Evolutionary conservation across 139 green algal species (phyloP).

Genomic region (Trebouxia sp.): DNA sequence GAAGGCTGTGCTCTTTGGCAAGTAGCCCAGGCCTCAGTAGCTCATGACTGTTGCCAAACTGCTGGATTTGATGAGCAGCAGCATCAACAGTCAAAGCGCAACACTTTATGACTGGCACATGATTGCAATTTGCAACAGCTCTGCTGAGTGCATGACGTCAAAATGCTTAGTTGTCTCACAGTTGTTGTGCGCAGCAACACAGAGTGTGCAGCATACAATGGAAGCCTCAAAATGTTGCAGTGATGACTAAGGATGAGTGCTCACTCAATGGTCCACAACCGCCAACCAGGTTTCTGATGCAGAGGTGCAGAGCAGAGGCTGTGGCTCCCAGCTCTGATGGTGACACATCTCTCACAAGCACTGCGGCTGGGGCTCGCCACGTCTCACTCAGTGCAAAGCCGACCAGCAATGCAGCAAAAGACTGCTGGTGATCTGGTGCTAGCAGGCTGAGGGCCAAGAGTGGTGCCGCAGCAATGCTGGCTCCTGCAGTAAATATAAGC

Average conservation of each 20-base stretch:
- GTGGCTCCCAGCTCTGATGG: slow-evolving; percentile 67
- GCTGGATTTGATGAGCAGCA: no score
- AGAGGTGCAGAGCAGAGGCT: slow-evolving; percentile 77
- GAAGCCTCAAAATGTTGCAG: no score
- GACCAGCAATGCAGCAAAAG: slow-evolving; percentile 75
- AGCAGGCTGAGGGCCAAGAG: slow-evolving; percentile 71
- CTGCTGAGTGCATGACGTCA: no score
- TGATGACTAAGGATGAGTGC: neutral
- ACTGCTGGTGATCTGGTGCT: slow-evolving; percentile 59
- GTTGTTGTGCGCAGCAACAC: no score
- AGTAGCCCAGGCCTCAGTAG: no score
- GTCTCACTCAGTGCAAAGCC: slow-evolving; percentile 82
- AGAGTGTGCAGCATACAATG: no score
- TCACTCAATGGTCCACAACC: slow-evolving; percentile 68
- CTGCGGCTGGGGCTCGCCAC: slow-evolving; percentile 81
- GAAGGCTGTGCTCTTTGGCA: no score
- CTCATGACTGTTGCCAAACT: no score
- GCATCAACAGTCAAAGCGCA: no score
- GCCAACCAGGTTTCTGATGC: slow-evolving; percentile 82
- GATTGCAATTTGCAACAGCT: no score
- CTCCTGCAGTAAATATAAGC: slow-evolving; percentile 38
- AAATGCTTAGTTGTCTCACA: no score
- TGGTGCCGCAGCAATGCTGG: slow-evolving; percentile 67
- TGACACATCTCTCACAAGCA: slow-evolving; percentile 76
- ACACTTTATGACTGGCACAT: no score